These are phyloP conservation scores for Aleurites moluccanus DNA, from an alignment of 441 rosid species.

Conservation along the genomic window DNA sequence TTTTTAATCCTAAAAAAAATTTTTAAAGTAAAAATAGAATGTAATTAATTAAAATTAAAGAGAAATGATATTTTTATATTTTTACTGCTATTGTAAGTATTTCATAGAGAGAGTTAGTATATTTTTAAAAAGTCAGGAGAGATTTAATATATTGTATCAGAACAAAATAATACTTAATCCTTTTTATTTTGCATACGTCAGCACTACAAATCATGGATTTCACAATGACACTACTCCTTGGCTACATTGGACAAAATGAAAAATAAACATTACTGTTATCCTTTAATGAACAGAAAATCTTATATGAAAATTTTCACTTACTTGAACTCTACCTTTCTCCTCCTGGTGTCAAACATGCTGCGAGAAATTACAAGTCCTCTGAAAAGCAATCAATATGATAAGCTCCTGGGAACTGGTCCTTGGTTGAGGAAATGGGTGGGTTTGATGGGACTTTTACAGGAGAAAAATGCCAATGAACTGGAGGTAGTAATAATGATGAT, in stretches of 20 bases:
- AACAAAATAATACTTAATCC: too few relatives aligned
- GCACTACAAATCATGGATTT: not conserved
- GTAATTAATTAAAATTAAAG: too few relatives aligned
- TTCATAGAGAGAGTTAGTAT: too few relatives aligned
- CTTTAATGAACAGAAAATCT: not conserved
- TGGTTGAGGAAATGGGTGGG: conserved; percentile 29
- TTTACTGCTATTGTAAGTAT: too few relatives aligned
- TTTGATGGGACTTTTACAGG: conserved; percentile 26
- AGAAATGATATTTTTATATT: too few relatives aligned
- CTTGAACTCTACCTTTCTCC: not conserved
- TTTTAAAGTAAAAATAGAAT: too few relatives aligned
- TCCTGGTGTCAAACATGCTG: not conserved
- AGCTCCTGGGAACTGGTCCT: conserved; percentile 48
- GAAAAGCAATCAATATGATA: conserved; percentile 69
- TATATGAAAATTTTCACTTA: not conserved
- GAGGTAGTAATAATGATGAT: conserved; percentile 66
- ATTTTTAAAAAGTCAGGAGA: too few relatives aligned
- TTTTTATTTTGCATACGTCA: not conserved
- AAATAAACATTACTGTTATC: not conserved
- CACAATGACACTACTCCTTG: not conserved
- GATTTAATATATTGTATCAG: too few relatives aligned
- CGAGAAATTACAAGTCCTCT: conserved; percentile 36
- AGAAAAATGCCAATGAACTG: conserved; percentile 48
- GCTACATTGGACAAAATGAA: not conserved
- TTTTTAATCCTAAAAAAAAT: too few relatives aligned